These are phyloP conservation scores for Pythium guiyangense DNA, from an alignment of 352 stramenopile genomes.

Conservation along the genomic window DNA sequence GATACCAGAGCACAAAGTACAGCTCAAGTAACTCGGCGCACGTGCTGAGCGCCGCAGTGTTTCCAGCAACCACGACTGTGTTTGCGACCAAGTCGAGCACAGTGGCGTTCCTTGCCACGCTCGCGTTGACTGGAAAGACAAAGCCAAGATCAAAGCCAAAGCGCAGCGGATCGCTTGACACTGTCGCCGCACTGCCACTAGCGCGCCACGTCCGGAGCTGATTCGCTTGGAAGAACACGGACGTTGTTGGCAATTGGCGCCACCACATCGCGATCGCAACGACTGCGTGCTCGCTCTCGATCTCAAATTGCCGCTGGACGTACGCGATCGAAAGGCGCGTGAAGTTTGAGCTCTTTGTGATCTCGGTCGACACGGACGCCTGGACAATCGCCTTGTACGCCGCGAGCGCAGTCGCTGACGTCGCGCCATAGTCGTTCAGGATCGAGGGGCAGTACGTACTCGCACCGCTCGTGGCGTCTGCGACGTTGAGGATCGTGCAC, in stretches of 20 bases:
- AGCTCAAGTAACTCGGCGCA: conserved; percentile 30
- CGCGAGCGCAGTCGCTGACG: conserved; percentile 18
- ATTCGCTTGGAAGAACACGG: conserved; percentile 41
- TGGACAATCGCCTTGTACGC: conserved; percentile 31
- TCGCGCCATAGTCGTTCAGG: conserved; percentile 31
- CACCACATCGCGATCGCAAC: conserved; percentile 36
- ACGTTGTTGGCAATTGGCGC: conserved; percentile 24
- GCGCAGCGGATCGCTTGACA: conserved; percentile 24
- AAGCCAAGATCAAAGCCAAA: conserved; percentile 42
- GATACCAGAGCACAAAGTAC: conserved; percentile 36
- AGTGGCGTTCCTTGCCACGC: conserved; percentile 21
- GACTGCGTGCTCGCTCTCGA: conserved; percentile 22
- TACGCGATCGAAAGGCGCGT: conserved; percentile 33
- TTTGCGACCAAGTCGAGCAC: conserved; percentile 31
- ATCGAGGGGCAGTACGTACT: conserved; percentile 21
- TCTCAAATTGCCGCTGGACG: conserved; percentile 23
- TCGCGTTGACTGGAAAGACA: conserved; percentile 28
- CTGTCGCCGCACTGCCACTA: not conserved
- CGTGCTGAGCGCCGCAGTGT: conserved; percentile 11
- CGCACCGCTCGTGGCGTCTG: conserved; percentile 4
- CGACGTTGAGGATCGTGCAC: conserved; percentile 24
- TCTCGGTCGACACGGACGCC: conserved; percentile 14
- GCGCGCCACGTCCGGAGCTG: conserved; percentile 35
- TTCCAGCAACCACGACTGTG: conserved; percentile 9
- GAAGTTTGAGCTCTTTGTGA: conserved; percentile 32